Evolutionary conservation across 176 grass and related monocot genomes (phyloP).

Genomic region (Oryza australiensis): DNA sequence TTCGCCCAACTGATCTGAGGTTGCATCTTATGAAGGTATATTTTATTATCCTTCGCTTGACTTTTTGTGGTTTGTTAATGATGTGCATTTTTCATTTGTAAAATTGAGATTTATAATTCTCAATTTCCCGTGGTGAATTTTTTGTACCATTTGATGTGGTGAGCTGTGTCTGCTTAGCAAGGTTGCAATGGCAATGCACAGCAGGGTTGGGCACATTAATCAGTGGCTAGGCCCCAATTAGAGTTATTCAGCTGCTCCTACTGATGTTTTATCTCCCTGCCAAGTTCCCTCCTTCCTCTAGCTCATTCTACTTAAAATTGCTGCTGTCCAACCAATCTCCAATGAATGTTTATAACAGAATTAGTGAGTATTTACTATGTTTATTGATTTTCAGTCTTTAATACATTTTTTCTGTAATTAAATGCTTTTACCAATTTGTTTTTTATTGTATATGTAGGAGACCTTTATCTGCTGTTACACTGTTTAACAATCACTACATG

Average conservation of each 20-base stretch:
- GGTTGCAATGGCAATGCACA: not conserved
- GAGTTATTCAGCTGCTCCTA: not conserved
- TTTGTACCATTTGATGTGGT: not conserved
- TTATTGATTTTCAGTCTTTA: not conserved
- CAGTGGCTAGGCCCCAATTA: not conserved
- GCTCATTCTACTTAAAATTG: not conserved
- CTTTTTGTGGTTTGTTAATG: constrained; percentile 18
- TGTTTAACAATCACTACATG: constrained; percentile 4
- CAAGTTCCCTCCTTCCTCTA: not conserved
- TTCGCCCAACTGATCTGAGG: constrained; percentile 84
- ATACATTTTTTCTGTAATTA: not conserved
- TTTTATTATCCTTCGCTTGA: not conserved
- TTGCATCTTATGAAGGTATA: constrained; percentile 95
- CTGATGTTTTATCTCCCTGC: not conserved
- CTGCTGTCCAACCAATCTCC: not conserved
- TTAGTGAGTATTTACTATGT: too few relatives aligned
- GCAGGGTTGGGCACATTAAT: not conserved
- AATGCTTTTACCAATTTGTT: not conserved
- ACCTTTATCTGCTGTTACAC: not conserved
- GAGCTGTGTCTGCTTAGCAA: not conserved
- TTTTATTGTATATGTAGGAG: not conserved
- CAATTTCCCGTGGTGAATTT: not conserved
- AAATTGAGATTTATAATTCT: not conserved
- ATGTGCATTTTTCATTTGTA: not conserved
- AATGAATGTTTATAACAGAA: not conserved